phyloP scores from a whole-genome alignment of 176 grass and related monocot species.

The Bromus sterilis region DNA sequence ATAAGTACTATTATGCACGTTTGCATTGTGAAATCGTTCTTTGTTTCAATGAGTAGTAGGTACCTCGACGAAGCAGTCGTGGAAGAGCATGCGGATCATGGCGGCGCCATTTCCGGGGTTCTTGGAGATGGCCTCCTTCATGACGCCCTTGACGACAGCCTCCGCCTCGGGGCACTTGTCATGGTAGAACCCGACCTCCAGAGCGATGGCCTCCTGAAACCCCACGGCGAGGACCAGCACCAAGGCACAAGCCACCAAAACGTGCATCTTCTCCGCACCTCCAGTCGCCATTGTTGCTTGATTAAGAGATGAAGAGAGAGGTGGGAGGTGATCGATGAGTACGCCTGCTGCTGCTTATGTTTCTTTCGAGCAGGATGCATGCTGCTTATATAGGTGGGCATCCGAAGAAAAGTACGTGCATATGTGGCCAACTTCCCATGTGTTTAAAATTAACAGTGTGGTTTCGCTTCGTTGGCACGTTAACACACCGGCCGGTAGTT shows the following conservation, averaged over 20 bases:
- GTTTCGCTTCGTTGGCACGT: background rate
- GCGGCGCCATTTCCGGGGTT: constrained; percentile 29
- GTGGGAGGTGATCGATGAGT: background rate
- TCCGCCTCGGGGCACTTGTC: constrained; percentile 32
- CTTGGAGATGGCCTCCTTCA: background rate
- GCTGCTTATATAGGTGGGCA: background rate
- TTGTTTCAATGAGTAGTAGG: too few relatives aligned
- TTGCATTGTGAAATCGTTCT: too few relatives aligned
- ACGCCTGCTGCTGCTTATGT: too few relatives aligned
- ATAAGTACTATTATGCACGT: too few relatives aligned
- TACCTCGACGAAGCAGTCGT: constrained; percentile 63
- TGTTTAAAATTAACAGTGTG: too few relatives aligned
- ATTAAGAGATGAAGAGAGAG: background rate
- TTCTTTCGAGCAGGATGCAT: background rate
- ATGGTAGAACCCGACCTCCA: too few relatives aligned
- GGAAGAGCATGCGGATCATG: constrained; percentile 47
- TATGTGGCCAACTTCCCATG: too few relatives aligned
- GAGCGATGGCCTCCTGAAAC: too few relatives aligned
- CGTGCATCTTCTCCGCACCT: background rate
- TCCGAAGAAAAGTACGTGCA: too few relatives aligned
- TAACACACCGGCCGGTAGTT: background rate
- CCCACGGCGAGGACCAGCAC: too few relatives aligned
- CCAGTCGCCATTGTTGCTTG: background rate
- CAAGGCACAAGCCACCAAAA: background rate
- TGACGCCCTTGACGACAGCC: constrained; percentile 4